A percentile compares a stretch with the other conserved stretches of the same genome.
Evolutionary conservation across 1,284 basidiomycete genomes (phyloP).

Genomic region (Tilletia walkeri): DNA sequence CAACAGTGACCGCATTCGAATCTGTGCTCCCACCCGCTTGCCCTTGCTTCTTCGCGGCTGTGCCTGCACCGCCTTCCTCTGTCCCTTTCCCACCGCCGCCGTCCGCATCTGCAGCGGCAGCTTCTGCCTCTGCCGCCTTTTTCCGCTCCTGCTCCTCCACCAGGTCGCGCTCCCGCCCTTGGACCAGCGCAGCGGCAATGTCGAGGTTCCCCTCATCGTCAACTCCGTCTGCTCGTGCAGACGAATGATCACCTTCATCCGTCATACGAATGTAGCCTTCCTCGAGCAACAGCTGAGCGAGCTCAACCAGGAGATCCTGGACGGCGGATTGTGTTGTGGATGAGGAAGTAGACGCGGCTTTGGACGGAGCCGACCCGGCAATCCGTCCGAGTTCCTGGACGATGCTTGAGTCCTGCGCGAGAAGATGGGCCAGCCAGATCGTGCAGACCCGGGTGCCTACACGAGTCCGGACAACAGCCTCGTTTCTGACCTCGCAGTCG

Average conservation of each 20-base stretch:
- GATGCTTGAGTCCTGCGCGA: slow-evolving; percentile 43
- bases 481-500: slow-evolving; percentile 65
- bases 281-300: slow-evolving; percentile 41
- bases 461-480: slow-evolving; percentile 36
- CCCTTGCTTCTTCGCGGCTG: slow-evolving; percentile 23
- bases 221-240: slow-evolving; percentile 25
- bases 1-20: slow-evolving; percentile 31
- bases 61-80: slow-evolving; percentile 21
- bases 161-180: slow-evolving; percentile 28
- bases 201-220: slow-evolving; percentile 59
- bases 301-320: slow-evolving; percentile 27
- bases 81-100: neutral
- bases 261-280: slow-evolving; percentile 34
- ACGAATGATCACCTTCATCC: slow-evolving; percentile 23
- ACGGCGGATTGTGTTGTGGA: slow-evolving; percentile 15
- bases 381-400: slow-evolving; percentile 31
- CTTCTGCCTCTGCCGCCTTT: slow-evolving; percentile 70
- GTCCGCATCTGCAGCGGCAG: neutral
- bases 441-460: slow-evolving; percentile 48
- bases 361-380: neutral
- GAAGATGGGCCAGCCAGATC: slow-evolving; percentile 47
- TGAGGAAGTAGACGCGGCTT: neutral
- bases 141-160: slow-evolving; percentile 60
- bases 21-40: slow-evolving; percentile 35
- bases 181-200: slow-evolving; percentile 60